These are phyloP conservation scores for Boletus vinaceobasis DNA, from an alignment of 768 basidiomycete genomes.

Conservation along the genomic window DNA sequence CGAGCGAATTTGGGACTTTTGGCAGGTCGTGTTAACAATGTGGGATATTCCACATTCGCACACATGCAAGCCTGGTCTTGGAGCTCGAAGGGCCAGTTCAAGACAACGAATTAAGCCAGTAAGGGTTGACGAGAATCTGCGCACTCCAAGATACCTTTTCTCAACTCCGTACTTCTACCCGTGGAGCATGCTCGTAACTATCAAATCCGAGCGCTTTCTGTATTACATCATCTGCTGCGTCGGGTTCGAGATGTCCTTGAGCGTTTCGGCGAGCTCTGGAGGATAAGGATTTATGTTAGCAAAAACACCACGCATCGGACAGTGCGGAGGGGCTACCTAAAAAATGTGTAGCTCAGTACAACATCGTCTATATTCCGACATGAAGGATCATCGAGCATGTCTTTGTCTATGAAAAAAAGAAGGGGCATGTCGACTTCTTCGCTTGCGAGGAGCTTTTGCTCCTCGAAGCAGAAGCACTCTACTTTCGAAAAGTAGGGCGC, in stretches of 20 bases:
- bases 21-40: background rate
- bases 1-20: background rate
- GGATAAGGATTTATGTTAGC: background rate
- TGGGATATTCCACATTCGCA: background rate
- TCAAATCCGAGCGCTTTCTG: constrained; percentile 79
- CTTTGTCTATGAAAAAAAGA: constrained; percentile 98
- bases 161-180: constrained; percentile 22
- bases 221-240: constrained; percentile 76
- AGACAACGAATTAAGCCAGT: background rate
- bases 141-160: background rate
- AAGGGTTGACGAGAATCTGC: background rate
- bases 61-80: background rate
- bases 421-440: constrained; percentile 99
- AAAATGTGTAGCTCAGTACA: constrained; percentile 96
- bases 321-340: constrained; percentile 54
- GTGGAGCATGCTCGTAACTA: constrained; percentile 49
- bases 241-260: constrained; percentile 85
- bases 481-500: constrained; percentile 99
- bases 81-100: background rate
- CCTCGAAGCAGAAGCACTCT: constrained; percentile 99
- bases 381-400: constrained; percentile 88
- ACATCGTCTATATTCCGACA: constrained; percentile 87
- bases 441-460: constrained; percentile 89
- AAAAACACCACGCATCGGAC: background rate
- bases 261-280: constrained; percentile 80